Evolutionary conservation across 495 filamentous ascomycete genomes (phyloP).

Genomic region (Neurospora sublineolata): DNA sequence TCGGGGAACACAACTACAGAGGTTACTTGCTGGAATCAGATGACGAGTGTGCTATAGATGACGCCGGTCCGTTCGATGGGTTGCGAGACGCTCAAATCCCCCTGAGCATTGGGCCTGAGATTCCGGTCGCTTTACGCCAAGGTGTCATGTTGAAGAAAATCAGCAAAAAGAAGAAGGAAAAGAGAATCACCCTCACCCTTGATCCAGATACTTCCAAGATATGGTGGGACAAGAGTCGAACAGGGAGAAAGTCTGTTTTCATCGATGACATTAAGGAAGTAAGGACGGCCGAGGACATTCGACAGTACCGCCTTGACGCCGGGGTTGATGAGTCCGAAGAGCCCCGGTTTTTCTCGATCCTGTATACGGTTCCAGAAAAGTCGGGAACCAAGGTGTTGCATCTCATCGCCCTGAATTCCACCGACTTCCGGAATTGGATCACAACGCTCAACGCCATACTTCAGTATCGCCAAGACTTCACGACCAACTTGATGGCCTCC

Average conservation of each 20-base stretch:
- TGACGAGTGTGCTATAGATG: conserved; percentile 38
- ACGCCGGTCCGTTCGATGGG: conserved; percentile 9
- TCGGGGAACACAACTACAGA: background rate
- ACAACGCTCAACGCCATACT: conserved; percentile 67
- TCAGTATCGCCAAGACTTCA: conserved; percentile 74
- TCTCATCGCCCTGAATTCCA: conserved; percentile 61
- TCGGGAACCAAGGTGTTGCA: conserved; percentile 66
- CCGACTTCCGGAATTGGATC: conserved; percentile 66
- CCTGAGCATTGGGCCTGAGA: conserved; percentile 48
- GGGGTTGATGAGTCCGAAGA: conserved; percentile 50
- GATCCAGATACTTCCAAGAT: conserved; percentile 76
- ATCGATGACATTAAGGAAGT: conserved; percentile 92
- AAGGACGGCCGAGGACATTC: conserved; percentile 70
- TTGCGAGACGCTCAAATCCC: conserved; percentile 18
- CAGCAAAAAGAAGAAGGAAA: conserved; percentile 64
- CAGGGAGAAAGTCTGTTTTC: conserved; percentile 65
- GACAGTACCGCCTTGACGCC: conserved; percentile 80
- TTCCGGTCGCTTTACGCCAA: conserved; percentile 57
- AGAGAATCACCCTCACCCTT: conserved; percentile 62
- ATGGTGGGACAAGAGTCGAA: conserved; percentile 69
- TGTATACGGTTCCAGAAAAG: conserved; percentile 64
- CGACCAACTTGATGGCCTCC: conserved; percentile 71
- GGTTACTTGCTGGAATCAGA: conserved; percentile 43
- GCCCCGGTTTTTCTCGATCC: conserved; percentile 73
- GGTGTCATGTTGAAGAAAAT: conserved; percentile 72